phyloP scores from a whole-genome alignment of 768 basidiomycete species.

The Clitopilus hobsonii region DNA sequence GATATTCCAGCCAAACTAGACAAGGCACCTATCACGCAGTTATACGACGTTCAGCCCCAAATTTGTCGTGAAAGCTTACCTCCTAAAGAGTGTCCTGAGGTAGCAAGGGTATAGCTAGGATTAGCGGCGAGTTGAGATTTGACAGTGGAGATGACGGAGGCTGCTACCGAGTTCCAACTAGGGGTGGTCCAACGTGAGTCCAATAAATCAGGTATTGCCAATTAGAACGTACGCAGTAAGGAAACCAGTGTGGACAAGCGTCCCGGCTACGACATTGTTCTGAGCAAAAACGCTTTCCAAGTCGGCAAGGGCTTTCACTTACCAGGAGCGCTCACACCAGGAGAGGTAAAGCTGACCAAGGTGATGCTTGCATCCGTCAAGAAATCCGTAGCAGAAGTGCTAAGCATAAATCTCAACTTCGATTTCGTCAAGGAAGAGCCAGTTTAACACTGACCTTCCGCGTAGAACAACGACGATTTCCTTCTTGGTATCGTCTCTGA shows the following conservation, averaged over 20 bases:
- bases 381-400: background rate
- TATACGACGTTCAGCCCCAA: background rate
- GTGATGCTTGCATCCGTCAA: background rate
- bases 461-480: slow-evolving; percentile 1
- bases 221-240: background rate
- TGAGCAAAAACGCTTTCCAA: background rate
- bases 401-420: background rate
- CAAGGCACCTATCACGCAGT: background rate
- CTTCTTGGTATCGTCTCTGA: background rate
- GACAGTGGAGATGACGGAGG: background rate
- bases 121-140: background rate
- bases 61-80: background rate
- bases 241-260: background rate
- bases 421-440: background rate
- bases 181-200: background rate
- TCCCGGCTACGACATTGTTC: background rate
- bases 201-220: background rate
- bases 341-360: background rate
- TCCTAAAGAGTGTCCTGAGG: slow-evolving; percentile 2
- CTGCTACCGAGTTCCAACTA: slow-evolving; percentile 1
- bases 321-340: background rate
- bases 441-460: background rate
- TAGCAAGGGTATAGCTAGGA: background rate
- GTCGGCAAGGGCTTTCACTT: background rate
- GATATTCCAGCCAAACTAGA: background rate